Evolutionary conservation across 2,329 filamentous ascomycete species (phyloP), one percentile per base, ranked within the genome.

Genomic region (Calonectria pseudoreteaudii): DNA sequence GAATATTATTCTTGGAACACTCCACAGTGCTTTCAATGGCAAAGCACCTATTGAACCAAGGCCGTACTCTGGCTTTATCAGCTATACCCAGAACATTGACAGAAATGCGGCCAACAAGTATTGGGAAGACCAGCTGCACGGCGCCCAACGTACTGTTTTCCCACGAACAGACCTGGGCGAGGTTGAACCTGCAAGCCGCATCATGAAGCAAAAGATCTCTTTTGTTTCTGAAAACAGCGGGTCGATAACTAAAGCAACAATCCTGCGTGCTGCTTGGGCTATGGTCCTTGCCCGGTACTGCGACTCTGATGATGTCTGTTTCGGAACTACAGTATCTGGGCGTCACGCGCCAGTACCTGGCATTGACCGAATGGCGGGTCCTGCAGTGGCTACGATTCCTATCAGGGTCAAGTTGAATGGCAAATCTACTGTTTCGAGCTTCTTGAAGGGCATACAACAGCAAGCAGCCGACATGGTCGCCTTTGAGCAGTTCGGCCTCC

Each of bases 281-380:
- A 87, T 88, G 71, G 78, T 93, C 1, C 66, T 92, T 3, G 83
- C 86, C 20, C 83, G 83, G 9, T 92, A 92, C 74, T 79, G 85
- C 2, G 88, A 74, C 2, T 73, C 71, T 0, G 53, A 83, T 1
- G 86, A 87, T 68, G 81, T 87, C 10, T 79, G 85, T 9, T 87
- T 87, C 66, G 87, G 87, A 0, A 82, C 84, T 68, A 87, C 85
- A 0, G 77, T 87, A 3, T 86, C 86, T 4, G 86, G 87, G 8
- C 82, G 86, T 28, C 76, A 77, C 8, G 75, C 74, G 1, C 68
- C 78, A 0, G 70, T 83, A 0, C 30, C 62, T 3, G 79, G 71
- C 14, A 72, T 79, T 20, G 78, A 81, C 11, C n/a, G 30, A 2
- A 74, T 81, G 23, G 52, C 74, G 4, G 80, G 75, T 1, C 79